These are phyloP conservation scores for Neonectria neomacrospora DNA, from an alignment of 2,329 filamentous ascomycete genomes.

Conservation along the genomic window DNA sequence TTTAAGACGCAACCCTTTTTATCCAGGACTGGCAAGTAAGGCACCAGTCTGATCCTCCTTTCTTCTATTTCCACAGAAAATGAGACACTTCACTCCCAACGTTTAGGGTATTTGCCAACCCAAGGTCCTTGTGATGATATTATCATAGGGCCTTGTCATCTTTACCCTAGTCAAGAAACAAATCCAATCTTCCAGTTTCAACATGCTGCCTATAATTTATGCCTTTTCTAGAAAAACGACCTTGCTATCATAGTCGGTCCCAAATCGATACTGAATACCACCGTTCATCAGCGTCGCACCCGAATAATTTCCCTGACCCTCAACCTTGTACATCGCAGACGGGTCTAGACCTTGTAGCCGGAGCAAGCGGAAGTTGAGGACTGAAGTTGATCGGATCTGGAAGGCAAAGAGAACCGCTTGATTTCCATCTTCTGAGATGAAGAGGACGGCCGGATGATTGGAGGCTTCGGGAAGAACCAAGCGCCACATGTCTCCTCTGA, in stretches of 20 bases:
- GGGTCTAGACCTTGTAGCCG: slow-evolving; percentile 67
- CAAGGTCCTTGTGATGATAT: background rate
- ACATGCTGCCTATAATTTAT: slow-evolving; percentile 4
- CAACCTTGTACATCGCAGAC: slow-evolving; percentile 62
- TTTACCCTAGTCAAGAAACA: background rate
- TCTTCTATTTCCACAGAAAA: background rate
- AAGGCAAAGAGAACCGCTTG: slow-evolving; percentile 69
- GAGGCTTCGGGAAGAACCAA: slow-evolving; percentile 67
- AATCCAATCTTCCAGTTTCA: background rate
- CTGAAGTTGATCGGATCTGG: slow-evolving; percentile 61
- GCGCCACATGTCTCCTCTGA: slow-evolving; percentile 69
- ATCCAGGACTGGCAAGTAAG: background rate
- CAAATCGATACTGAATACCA: slow-evolving; percentile 65
- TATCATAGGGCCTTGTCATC: background rate
- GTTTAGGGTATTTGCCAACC: background rate
- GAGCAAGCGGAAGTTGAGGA: slow-evolving; percentile 66
- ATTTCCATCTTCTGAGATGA: slow-evolving; percentile 62
- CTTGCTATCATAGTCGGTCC: slow-evolving; percentile 66
- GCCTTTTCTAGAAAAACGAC: slow-evolving; percentile 64
- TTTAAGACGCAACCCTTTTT: background rate
- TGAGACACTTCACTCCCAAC: background rate
- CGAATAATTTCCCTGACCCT: slow-evolving; percentile 63
- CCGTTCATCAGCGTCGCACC: slow-evolving; percentile 72
- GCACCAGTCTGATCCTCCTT: background rate
- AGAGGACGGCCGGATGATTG: slow-evolving; percentile 71